Evolutionary conservation across 2,329 filamentous ascomycete species (phyloP).

Genomic region (Beauveria rudraprayagi): DNA sequence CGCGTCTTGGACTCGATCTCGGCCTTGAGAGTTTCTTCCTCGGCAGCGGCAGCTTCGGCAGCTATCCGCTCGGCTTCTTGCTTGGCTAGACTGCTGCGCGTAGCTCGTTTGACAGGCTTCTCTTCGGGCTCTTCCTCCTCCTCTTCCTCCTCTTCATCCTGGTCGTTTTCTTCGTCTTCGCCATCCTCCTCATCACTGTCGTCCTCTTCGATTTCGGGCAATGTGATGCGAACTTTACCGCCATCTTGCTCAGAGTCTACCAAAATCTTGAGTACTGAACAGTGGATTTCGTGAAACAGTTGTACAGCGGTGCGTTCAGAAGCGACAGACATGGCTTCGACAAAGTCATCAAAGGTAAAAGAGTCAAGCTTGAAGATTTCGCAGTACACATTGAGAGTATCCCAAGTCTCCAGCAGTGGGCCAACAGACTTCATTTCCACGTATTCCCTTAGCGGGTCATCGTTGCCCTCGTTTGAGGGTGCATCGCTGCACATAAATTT

Average conservation of each 20-base stretch:
- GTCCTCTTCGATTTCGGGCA: conserved; percentile 67
- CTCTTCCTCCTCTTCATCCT: conserved; percentile 44
- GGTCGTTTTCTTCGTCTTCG: conserved; percentile 48
- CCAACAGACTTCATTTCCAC: conserved; percentile 83
- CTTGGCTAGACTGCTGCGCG: conserved; percentile 78
- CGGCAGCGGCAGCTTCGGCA: conserved; percentile 48
- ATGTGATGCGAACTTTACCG: conserved; percentile 68
- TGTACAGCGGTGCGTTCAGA: conserved; percentile 70
- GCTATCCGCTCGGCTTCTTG: conserved; percentile 64
- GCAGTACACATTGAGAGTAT: conserved; percentile 96
- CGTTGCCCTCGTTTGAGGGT: conserved; percentile 39
- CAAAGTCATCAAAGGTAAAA: conserved; percentile 94
- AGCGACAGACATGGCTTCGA: conserved; percentile 75
- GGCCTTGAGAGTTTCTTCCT: conserved; percentile 37
- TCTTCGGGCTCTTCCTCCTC: conserved; percentile 65
- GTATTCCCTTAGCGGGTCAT: conserved; percentile 27
- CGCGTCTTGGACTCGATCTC: conserved; percentile 51
- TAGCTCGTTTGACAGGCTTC: conserved; percentile 61
- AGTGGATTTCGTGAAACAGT: conserved; percentile 84
- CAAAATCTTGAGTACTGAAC: conserved; percentile 78
- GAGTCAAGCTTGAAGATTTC: conserved; percentile 91
- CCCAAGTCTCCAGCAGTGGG: conserved; percentile 82
- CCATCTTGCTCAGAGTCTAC: conserved; percentile 67
- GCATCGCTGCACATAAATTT: conserved; percentile 68
- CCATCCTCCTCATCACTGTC: conserved; percentile 59